phyloP scores from a whole-genome alignment of 805 yeast species.

The Suhomyces pyralidae region DNA sequence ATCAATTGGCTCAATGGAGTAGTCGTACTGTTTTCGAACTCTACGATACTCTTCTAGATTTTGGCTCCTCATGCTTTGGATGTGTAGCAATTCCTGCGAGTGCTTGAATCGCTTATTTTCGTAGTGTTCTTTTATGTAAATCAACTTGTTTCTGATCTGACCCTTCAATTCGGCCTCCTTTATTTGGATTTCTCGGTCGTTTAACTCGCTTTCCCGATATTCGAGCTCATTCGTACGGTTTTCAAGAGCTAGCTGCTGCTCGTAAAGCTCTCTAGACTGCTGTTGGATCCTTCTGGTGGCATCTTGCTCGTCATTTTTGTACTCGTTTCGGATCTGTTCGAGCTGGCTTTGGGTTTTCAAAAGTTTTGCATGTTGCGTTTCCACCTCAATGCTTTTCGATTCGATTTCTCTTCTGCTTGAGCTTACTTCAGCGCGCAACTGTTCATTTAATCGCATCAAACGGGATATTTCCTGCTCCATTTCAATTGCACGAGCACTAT shows the following conservation, averaged over 20 bases:
- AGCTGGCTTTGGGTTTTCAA: not conserved
- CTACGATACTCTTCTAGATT: conserved; percentile 8
- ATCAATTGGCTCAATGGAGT: not conserved
- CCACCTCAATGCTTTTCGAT: not conserved
- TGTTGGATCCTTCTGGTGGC: not conserved
- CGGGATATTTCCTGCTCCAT: not conserved
- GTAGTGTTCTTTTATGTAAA: conserved; percentile 7
- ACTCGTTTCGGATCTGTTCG: not conserved
- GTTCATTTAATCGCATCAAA: not conserved
- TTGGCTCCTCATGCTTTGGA: conserved; percentile 7
- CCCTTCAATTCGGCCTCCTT: not conserved
- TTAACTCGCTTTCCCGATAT: conserved; percentile 7
- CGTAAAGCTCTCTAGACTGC: not conserved
- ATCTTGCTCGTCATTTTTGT: not conserved
- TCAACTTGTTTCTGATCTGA: conserved; percentile 8
- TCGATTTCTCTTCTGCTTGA: not conserved
- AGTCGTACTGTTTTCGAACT: conserved; percentile 4
- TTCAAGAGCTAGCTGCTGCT: not conserved
- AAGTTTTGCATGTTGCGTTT: not conserved
- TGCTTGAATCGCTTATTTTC: conserved; percentile 7
- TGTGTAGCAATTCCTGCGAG: conserved; percentile 7
- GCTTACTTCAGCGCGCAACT: not conserved
- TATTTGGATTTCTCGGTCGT: conserved; percentile 7
- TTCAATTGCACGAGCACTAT: not conserved
- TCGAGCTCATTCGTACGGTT: conserved; percentile 6